Evolutionary conservation across 345 rosid genomes (phyloP).

Genomic region (Fremontodendron californicum): DNA sequence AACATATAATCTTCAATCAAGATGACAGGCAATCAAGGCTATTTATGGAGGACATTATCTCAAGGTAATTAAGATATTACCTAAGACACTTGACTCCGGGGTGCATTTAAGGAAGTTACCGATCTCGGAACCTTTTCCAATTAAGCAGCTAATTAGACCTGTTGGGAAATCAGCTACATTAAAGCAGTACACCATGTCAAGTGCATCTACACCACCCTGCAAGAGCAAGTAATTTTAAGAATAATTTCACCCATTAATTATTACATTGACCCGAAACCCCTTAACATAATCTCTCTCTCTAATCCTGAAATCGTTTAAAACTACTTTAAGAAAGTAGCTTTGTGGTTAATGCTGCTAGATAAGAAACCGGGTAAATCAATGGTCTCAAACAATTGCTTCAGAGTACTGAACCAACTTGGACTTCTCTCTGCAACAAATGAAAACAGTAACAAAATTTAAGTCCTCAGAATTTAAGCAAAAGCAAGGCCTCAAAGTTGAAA

Average conservation of each 20-base stretch:
- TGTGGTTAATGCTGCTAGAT: no score
- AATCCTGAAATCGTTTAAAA: no score
- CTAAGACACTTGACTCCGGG: conserved; percentile 92
- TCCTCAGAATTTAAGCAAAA: no score
- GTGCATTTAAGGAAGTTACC: conserved; percentile 95
- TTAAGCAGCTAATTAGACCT: conserved; percentile 82
- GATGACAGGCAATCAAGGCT: not conserved
- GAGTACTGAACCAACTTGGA: conserved; percentile 64
- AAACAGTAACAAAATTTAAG: no score
- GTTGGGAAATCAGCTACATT: conserved; percentile 94
- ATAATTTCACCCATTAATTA: not conserved
- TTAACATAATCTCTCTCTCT: no score
- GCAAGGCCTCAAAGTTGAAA: no score
- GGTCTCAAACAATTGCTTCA: conserved; percentile 57
- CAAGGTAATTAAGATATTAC: conserved; percentile 24
- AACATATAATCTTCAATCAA: not conserved
- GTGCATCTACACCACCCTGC: conserved; percentile 96
- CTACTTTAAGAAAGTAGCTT: no score
- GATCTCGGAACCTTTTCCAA: conserved; percentile 94
- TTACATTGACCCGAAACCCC: no score
- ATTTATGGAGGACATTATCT: not conserved
- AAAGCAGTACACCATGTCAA: conserved; percentile 95
- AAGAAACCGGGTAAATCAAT: no score
- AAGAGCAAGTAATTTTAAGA: not conserved
- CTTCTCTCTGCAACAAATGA: conserved; percentile 60